Base-by-base conservation (phyloP, 192 early-diverging fungal species). In the Coemansia sp. region DNA sequence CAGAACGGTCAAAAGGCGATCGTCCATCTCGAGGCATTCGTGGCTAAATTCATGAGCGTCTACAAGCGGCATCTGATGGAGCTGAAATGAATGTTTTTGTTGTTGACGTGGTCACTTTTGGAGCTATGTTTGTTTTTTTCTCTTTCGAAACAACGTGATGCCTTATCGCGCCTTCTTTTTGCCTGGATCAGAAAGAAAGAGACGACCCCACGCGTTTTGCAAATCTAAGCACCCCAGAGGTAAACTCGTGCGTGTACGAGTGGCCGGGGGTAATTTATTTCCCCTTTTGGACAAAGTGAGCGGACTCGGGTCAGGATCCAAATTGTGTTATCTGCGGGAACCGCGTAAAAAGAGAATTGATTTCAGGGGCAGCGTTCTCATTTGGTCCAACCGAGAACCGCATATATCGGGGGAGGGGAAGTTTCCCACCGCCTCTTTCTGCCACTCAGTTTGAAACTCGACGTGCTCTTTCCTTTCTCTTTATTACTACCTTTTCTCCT, bases 1-100 rank as follows among this genome's bases (percentile, higher is more conserved):
- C 85, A 87, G 43, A 73, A 85, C 14, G 96, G 96, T 2, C 89
- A 86, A 61, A 99, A 99, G 82, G 86, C 88, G 3, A 95, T 99
- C 22, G 93, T 97, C 64, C 95, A 99, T 71, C 81, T 99, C 32
- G 96, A 99, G 71, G 93, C 94, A 0, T 99, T 94, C 80, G 87
- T 91, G 29, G 93, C 92, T 41, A 89, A 89, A 68, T 86, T 96
- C 58, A 97, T 99, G 95, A 88, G 89, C 41, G 69, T 92, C 9
- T 97, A 96, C 83, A 93, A 93, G 76, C 79, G 87, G 81, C 92
- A 90, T 48, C 64, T 74, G 74, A 77, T 80, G 77, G 70, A 71
- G 49, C 53, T 50, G 20, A 53, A 23, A 20, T 71, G 49, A 66
- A 15, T 71, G 49, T 50, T 43, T 29, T 48, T 58, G 8, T 52